These are phyloP conservation scores for Hyaloscypha bicolor DNA, from an alignment of 495 filamentous ascomycete genomes.

Conservation along the genomic window DNA sequence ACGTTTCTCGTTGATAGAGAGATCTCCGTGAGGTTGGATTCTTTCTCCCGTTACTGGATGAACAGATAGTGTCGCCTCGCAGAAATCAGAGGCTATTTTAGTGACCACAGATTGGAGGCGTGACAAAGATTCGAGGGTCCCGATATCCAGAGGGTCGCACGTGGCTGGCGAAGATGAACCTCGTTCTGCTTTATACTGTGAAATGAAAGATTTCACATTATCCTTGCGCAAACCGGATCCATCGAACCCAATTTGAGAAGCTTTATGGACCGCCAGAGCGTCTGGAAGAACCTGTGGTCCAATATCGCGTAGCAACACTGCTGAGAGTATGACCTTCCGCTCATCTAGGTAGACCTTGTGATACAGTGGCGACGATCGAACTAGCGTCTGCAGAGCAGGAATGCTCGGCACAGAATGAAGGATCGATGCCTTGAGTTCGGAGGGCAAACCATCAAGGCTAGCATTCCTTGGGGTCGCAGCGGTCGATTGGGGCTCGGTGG, in stretches of 20 bases:
- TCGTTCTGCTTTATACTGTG: slow-evolving; percentile 7
- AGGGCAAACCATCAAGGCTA: slow-evolving; percentile 10
- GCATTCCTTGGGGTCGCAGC: slow-evolving; percentile 11
- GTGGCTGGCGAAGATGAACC: slow-evolving; percentile 4
- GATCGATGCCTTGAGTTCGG: slow-evolving; percentile 13
- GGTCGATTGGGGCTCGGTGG: background rate
- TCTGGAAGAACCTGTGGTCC: slow-evolving; percentile 5
- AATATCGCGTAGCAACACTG: slow-evolving; percentile 6
- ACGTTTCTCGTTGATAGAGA: slow-evolving; percentile 6
- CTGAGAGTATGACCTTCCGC: background rate
- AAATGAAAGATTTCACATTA: slow-evolving; percentile 13
- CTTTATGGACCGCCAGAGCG: slow-evolving; percentile 2
- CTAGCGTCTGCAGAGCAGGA: background rate
- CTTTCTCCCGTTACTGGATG: slow-evolving; percentile 10
- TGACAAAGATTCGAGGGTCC: slow-evolving; percentile 8
- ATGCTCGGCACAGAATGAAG: slow-evolving; percentile 5
- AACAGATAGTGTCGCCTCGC: slow-evolving; percentile 3
- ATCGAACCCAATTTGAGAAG: slow-evolving; percentile 1
- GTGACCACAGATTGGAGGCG: slow-evolving; percentile 1
- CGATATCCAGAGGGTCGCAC: background rate
- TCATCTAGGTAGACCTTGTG: slow-evolving; percentile 4
- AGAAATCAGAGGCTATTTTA: slow-evolving; percentile 10
- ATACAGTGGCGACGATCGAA: slow-evolving; percentile 17
- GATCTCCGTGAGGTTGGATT: background rate
- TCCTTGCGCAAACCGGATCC: background rate